Evolutionary conservation across 1,139 yeast genomes (phyloP).

Genomic region (Starmera stellimalicola): DNA sequence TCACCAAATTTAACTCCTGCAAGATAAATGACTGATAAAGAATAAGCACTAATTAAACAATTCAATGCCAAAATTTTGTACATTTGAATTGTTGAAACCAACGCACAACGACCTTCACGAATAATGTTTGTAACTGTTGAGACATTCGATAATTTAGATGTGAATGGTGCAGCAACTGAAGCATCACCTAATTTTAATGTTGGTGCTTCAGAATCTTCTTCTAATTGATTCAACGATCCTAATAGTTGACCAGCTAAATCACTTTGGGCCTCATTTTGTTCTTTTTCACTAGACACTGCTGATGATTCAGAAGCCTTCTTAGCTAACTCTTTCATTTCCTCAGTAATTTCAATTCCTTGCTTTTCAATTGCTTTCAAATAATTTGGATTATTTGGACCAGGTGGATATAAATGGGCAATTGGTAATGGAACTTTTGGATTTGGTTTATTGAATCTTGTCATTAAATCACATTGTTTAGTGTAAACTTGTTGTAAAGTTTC

Average conservation of each 20-base stretch:
- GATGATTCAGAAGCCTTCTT: conserved; percentile 28
- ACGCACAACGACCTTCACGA: conserved; percentile 98
- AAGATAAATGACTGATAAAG: conserved; percentile 83
- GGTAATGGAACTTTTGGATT: conserved; percentile 75
- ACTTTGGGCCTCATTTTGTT: conserved; percentile 21
- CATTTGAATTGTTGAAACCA: conserved; percentile 97
- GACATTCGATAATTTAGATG: conserved; percentile 88
- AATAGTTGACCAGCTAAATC: conserved; percentile 70
- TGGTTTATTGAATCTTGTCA: conserved; percentile 76
- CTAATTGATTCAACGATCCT: conserved; percentile 59
- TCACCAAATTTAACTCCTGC: conserved; percentile 99
- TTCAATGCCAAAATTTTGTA: conserved; percentile 94
- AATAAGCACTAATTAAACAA: conserved; percentile 94
- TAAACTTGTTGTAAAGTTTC: conserved; percentile 62
- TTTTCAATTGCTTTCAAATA: conserved; percentile 79
- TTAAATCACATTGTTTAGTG: conserved; percentile 72
- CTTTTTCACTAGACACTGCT: conserved; percentile 21
- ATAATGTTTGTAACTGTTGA: conserved; percentile 87
- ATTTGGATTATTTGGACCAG: conserved; percentile 87
- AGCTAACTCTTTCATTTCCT: conserved; percentile 54
- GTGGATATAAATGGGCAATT: conserved; percentile 94
- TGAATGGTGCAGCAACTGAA: conserved; percentile 98
- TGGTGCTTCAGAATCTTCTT: conserved; percentile 81
- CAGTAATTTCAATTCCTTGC: conserved; percentile 67
- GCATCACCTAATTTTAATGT: conserved; percentile 95